phyloP scores from a whole-genome alignment of 2,329 filamentous ascomycete genomes.

The Ustilaginoidea virens region DNA sequence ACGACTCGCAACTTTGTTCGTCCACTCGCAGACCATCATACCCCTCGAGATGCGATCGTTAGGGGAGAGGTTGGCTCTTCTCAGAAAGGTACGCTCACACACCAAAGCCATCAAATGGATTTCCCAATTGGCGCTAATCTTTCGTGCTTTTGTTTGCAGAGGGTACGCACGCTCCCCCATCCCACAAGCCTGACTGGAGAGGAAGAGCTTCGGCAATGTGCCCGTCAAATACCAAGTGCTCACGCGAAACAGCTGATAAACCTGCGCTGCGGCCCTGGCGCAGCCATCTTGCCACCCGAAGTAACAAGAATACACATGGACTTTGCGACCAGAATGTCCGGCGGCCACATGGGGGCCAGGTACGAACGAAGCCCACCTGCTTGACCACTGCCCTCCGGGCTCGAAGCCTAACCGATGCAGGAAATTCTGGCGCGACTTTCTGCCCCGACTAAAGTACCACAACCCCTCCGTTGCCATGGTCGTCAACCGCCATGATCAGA shows the following conservation, averaged over 20 bases:
- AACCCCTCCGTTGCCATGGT: constrained; percentile 78
- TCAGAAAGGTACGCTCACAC: constrained; percentile 48
- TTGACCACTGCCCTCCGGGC: no score
- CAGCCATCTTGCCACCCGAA: constrained; percentile 62
- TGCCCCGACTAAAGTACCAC: constrained; percentile 84
- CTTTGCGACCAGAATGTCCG: constrained; percentile 45
- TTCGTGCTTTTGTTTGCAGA: constrained; percentile 20
- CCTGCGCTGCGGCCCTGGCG: constrained; percentile 69
- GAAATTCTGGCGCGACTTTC: constrained; percentile 74
- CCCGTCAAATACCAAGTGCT: constrained; percentile 7
- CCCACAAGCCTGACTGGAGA: constrained; percentile 1
- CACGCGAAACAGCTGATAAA: constrained; percentile 44
- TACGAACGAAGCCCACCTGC: constrained; percentile 27
- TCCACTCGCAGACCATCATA: not conserved
- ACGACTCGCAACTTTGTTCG: no score
- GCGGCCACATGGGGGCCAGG: constrained; percentile 61
- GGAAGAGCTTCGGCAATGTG: no score
- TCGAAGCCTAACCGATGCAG: constrained; percentile 29
- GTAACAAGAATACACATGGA: constrained; percentile 62
- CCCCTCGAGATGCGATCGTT: constrained; percentile 26
- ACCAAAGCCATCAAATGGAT: not conserved
- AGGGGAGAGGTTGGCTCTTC: constrained; percentile 55
- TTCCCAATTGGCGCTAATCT: not conserved
- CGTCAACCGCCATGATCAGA: constrained; percentile 50
- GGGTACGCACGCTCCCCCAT: constrained; percentile 18